Conservation (phyloP, 1,284 basidiomycete species). For the Malassezia nana region DNA sequence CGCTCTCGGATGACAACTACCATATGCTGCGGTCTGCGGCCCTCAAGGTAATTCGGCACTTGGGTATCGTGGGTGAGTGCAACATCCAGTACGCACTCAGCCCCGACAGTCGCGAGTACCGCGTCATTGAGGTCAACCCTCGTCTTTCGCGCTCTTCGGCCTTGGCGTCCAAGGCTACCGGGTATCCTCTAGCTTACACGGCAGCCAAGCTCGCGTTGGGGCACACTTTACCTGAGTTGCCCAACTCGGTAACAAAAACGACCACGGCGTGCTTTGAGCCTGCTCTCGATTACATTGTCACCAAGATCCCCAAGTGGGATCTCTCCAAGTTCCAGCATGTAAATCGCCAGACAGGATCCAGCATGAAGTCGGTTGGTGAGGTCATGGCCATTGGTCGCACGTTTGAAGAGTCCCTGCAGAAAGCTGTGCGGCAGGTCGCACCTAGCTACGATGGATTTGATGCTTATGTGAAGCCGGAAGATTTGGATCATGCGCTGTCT, state of each 20-base stretch:
- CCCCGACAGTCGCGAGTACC: constrained; percentile 83
- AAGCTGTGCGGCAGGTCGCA: constrained; percentile 94
- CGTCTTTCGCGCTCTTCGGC: constrained; percentile 54
- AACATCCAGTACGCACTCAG: constrained; percentile 98
- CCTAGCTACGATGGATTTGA: constrained; percentile 64
- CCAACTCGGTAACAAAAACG: constrained; percentile 97
- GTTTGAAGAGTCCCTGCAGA: constrained; percentile 96
- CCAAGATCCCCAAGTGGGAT: constrained; percentile 99
- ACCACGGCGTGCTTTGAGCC: constrained; percentile 99
- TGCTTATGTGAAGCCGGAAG: constrained; percentile 65
- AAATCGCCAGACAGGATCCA: constrained; percentile 84
- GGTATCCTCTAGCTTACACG: constrained; percentile 97
- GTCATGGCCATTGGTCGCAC: constrained; percentile 99
- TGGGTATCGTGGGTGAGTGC: constrained; percentile 96
- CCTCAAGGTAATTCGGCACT: constrained; percentile 91
- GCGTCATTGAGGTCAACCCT: constrained; percentile 64
- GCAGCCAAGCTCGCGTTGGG: constrained; percentile 99
- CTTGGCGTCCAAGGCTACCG: constrained; percentile 95
- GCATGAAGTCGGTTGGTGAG: constrained; percentile 99
- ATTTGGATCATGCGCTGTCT: constrained; percentile 67
- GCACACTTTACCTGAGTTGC: constrained; percentile 90
- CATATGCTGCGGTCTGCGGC: constrained; percentile 98
- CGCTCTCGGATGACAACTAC: constrained; percentile 85
- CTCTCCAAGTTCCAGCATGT: constrained; percentile 95
- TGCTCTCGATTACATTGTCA: constrained; percentile 98